Evolutionary conservation across 768 basidiomycete species (phyloP), one percentile per base, ranked within the genome.

Genomic region (Amanita phalloides): DNA sequence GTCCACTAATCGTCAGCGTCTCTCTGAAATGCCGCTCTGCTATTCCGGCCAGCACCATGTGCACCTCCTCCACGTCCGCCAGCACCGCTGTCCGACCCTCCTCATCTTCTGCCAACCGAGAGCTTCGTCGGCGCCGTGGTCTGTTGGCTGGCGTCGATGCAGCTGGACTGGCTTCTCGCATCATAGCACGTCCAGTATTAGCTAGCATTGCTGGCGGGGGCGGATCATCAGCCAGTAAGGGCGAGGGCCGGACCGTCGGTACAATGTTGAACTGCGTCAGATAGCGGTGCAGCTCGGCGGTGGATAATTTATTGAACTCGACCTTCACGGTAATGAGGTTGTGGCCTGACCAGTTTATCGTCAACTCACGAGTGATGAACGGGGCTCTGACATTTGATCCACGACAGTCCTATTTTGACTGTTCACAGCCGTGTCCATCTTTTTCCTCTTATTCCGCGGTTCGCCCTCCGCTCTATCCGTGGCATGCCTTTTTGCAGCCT

Each of bases 1-100:
- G 72, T 10, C 72, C 71, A 54, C 64, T 71, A 23, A 73, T 70
- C 14, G 74, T 66, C 10, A 66, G 59, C 53, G 78, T 70, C 36
- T 84, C 79, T 52, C 77, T 71, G 62, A 88, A 90, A 65, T 91
- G 89, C 49, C 73, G 73, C 59, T 88, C 83, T 2, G 81, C 86
- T 37, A 91, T 73, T 6, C 69, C 67, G 2, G 88, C 88, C 32
- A 91, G 66, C 41, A 84, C 73, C 0, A 63, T 69, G 53, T 88
- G 82, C 13, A 88, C 69, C 35, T 89, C 87, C 32, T 71, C 73
- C 10, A 84, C 61, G 62, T 91, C 89, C 8, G 83, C 76, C 51
- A 89, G 63, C 48, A 90, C 77, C 2, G 87, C 84, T 7, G 77
- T 76, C 17, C 82, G 62, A 53, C 64, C 68, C 51, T 67, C 56